A percentile compares a stretch with the other conserved stretches of the same genome.
Conservation (phyloP, 2,329 filamentous ascomycete genomes). For the Pseudogymnoascus sp. region DNA sequence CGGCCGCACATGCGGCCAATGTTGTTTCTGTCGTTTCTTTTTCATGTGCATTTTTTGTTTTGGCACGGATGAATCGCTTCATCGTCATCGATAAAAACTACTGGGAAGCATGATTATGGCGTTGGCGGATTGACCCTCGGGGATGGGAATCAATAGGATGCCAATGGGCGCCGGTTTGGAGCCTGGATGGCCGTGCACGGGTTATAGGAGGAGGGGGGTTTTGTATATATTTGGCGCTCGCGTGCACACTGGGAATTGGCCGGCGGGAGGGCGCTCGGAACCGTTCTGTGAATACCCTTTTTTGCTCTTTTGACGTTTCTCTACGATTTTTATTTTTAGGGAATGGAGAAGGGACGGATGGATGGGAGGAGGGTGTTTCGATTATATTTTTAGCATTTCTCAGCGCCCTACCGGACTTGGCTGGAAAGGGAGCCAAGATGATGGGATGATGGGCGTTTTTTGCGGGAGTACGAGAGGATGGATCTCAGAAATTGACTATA, state of each 20-base stretch:
- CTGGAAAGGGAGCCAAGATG: not conserved
- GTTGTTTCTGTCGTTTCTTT: not conserved
- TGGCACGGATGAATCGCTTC: not conserved
- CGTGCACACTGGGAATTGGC: conserved; percentile 1
- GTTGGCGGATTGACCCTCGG: conserved; percentile 4
- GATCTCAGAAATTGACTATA: conserved; percentile 8
- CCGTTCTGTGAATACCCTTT: conserved; percentile 1
- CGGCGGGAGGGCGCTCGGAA: conserved; percentile 6
- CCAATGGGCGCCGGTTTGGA: not conserved
- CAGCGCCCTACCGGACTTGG: not conserved
- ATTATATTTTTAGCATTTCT: not conserved
- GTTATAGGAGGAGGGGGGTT: not conserved
- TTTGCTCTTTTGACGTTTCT: conserved; percentile 1
- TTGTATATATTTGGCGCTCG: conserved; percentile 3
- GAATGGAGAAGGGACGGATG: not conserved
- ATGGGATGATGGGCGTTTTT: conserved; percentile 7
- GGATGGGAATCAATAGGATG: conserved; percentile 8
- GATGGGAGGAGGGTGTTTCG: not conserved
- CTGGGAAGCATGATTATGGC: conserved; percentile 7
- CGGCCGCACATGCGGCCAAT: not conserved
- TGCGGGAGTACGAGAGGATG: not conserved
- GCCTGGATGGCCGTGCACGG: not conserved
- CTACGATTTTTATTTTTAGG: not conserved
- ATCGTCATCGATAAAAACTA: not conserved
- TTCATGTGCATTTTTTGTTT: conserved; percentile 3